Base-by-base conservation (phyloP, 495 filamentous ascomycete species). In the Cudoniella acicularis region DNA sequence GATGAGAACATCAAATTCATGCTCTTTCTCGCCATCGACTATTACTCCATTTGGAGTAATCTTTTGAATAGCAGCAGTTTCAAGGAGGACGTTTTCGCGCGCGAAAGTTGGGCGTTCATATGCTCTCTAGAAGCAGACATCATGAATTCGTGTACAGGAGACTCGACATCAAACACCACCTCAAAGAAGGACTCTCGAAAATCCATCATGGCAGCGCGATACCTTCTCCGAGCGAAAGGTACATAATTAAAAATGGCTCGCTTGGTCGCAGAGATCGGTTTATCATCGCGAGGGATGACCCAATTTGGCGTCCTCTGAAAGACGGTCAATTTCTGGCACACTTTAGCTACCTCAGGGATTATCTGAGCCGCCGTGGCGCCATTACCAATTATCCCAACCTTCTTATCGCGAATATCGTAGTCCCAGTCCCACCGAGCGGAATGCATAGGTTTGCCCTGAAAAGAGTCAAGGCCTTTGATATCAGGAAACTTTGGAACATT, bases 331-430 rank as follows among this genome's bases (percentile, higher is more conserved):
- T 77, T 68, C n/a, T 77, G 68, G 3, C 74, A 75, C 4, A 79
- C 59, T 49, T 80, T 81, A 48, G 82, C 81, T 24, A 89, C 72
- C 46, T 79, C 80, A 13, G 87, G 85, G 21, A 87, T 76, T 61
- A 90, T 88, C 65, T 90, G 88, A n/a, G 82, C 85, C 10, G 81
- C 82, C 17, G 85, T 88, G 18, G 87, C 85, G 21, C 87, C 85
- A 75, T 74, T 78, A 11, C 78, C 77, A n/a, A 80, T 73, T 6
- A 80, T 57, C 1, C 71, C 83, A 36, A 86, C 74, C 51, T 69
- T 73, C 67, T 84, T 85, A 55, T 75, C 72, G 23, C 56, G 57
- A 40, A 81, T 67, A 62, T 77, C 74, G 60, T 79, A 79, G 16
- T 73, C 77, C 54, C 52, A 73, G 41, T 79, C 77, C 83, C 82